Evolutionary conservation across 2,329 filamentous ascomycete species (phyloP).

Genomic region (Cyanodermella asteris): DNA sequence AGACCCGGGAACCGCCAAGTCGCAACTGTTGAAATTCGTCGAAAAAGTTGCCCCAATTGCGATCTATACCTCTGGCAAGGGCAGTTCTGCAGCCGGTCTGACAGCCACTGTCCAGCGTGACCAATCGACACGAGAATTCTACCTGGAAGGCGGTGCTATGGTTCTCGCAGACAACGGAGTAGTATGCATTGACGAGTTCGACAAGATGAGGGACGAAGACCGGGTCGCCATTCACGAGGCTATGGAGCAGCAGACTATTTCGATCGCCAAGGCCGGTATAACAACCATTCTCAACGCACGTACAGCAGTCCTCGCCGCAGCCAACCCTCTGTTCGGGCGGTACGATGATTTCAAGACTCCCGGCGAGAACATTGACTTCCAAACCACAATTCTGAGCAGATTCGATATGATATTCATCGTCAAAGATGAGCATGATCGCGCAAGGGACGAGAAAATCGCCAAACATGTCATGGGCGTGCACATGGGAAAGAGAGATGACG

Average conservation of each 20-base stretch:
- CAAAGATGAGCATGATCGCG: slow-evolving; percentile 76
- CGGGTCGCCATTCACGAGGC: slow-evolving; percentile 96
- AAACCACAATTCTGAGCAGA: slow-evolving; percentile 91
- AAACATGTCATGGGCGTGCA: slow-evolving; percentile 95
- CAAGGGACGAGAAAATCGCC: slow-evolving; percentile 78
- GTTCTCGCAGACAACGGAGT: slow-evolving; percentile 91
- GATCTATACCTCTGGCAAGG: slow-evolving; percentile 96
- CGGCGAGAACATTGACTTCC: slow-evolving; percentile 97
- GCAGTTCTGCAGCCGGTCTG: slow-evolving; percentile 88
- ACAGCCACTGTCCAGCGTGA: slow-evolving; percentile 94
- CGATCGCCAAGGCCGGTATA: slow-evolving; percentile 94
- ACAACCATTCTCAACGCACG: slow-evolving; percentile 93
- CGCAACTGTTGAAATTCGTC: slow-evolving; percentile 89
- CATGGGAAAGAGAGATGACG: slow-evolving; percentile 67
- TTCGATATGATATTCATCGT: slow-evolving; percentile 99
- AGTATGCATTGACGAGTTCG: slow-evolving; percentile 97
- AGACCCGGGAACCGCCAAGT: slow-evolving; percentile 96
- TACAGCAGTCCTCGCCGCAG: slow-evolving; percentile 84
- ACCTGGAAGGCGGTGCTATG: slow-evolving; percentile 95
- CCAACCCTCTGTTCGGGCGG: slow-evolving; percentile 90
- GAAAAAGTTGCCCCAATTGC: slow-evolving; percentile 91
- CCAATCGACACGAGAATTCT: slow-evolving; percentile 80
- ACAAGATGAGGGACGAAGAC: slow-evolving; percentile 98
- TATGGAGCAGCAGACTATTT: slow-evolving; percentile 99
- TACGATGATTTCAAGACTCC: slow-evolving; percentile 97